Base-by-base conservation (phyloP, 371 early-diverging fungal genomes). In the Enterocytospora artemiae region DNA sequence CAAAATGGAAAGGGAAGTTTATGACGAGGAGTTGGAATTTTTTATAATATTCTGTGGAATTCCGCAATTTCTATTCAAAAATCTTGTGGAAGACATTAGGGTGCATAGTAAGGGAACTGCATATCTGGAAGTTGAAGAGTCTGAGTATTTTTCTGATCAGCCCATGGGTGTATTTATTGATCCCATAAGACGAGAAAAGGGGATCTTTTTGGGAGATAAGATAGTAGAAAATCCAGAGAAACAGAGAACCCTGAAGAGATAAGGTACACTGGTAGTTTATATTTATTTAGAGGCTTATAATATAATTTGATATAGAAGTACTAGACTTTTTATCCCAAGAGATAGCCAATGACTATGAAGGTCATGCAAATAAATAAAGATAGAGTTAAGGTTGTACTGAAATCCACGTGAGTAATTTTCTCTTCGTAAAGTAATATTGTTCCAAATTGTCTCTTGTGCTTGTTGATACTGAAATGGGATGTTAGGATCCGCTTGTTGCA, bases 231-330 rank as follows among this genome's bases (percentile, higher is more conserved):
- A 67, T 46, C 67, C 70, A 24, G 67, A 69, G 25, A 73, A 73
- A 58, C 76, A 76, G 25, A 59, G 73, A 36, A 76, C 73, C 24
- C 30, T 61, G 28, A 74, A 66, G 62, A 74, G 59, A 60, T 71
- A 69, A 25, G 9, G 12, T 4, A 18, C 48, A 12, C 39, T 12
- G 39, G n/a, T n/a, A n/a, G n/a, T n/a, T n/a, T n/a, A n/a, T n/a
- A n/a, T n/a, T n/a, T n/a, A n/a, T n/a, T n/a, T n/a, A n/a, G n/a
- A n/a, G n/a, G n/a, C n/a, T n/a, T n/a, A n/a, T n/a, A n/a, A n/a
- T n/a, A n/a, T n/a, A n/a, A n/a, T n/a, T n/a, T n/a, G n/a, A n/a
- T n/a, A n/a, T n/a, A n/a, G n/a, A n/a, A n/a, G n/a, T n/a, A n/a
- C n/a, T n/a, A n/a, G n/a, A n/a, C n/a, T n/a, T n/a, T n/a, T n/a